phyloP scores from a whole-genome alignment of 768 basidiomycete species.

The Pulveroboletus sp. region DNA sequence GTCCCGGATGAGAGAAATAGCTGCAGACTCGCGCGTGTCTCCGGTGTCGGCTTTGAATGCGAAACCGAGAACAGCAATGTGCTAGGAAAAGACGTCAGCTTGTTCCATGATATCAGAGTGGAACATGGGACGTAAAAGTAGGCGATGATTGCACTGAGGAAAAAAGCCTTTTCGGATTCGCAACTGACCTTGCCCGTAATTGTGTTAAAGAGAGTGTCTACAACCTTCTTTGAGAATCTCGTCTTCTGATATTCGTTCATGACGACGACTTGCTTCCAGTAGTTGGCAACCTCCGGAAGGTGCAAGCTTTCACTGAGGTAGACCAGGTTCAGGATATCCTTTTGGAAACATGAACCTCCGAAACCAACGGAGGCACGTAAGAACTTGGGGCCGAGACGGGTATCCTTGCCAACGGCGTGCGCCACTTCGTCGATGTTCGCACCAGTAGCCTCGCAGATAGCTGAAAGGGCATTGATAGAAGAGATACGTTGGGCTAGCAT shows the following conservation, averaged over 20 bases:
- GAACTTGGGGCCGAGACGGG: slow-evolving; percentile 92
- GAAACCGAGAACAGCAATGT: slow-evolving; percentile 94
- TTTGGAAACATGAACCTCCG: slow-evolving; percentile 99
- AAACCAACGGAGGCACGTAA: slow-evolving; percentile 94
- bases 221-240: slow-evolving; percentile 92
- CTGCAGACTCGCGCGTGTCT: slow-evolving; percentile 95
- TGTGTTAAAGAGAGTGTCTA: slow-evolving; percentile 97
- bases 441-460: slow-evolving; percentile 97
- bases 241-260: slow-evolving; percentile 99
- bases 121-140: background rate
- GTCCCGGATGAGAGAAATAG: slow-evolving; percentile 91
- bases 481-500: slow-evolving; percentile 99
- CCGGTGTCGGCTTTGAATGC: slow-evolving; percentile 99
- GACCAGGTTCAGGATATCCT: slow-evolving; percentile 98
- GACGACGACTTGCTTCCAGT: slow-evolving; percentile 95
- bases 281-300: slow-evolving; percentile 93
- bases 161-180: background rate
- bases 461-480: slow-evolving; percentile 95
- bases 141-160: background rate
- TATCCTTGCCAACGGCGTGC: slow-evolving; percentile 88
- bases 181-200: slow-evolving; percentile 84
- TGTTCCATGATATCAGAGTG: background rate
- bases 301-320: slow-evolving; percentile 94
- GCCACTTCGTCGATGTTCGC: slow-evolving; percentile 99
- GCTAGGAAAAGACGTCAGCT: slow-evolving; percentile 37